Evolutionary conservation across 495 filamentous ascomycete genomes (phyloP), one percentile per base, ranked within the genome.

Genomic region (Jackrogersella minutella): DNA sequence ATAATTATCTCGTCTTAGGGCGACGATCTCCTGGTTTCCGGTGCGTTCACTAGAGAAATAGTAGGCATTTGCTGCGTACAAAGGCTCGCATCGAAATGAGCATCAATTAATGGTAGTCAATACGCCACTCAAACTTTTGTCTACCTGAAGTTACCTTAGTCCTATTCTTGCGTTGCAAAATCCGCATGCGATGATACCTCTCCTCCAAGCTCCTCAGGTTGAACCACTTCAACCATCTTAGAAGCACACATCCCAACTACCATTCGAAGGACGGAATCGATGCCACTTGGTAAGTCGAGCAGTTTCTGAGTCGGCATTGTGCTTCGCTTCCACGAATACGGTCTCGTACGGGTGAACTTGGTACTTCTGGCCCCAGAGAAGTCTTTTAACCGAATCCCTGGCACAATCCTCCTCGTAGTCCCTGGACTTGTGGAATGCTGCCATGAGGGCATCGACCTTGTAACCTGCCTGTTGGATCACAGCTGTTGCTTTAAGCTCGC

Each of bases 261-360:
- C 52, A 51, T 74, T 69, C 19, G 5, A 40, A 19, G 21, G 5
- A 13, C 19, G 59, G 5, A 56, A 50, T 17, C 57, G 47, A 10
- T 68, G 47, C 69, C 65, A 74, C 9, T 66, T 58, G 8, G 65
- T 77, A 10, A 74, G 47, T 40, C 40, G 60, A 17, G 44, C 44
- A 14, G 58, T 40, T 1, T 39, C 39, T 0, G 64, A 41, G 44
- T 76, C 73, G 36, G 70, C 46, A 30, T 68, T 51, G 19, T 57
- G 33, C 44, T 72, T 72, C 5, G 65, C 60, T 60, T 78, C 75
- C 13, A 67, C 61, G 39, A 77, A 78, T 2, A 77, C 44, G n/a
- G 73, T 73, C 64, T 79, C 77, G 53, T 73, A 79, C 11, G 74
- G 68, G 31, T 76, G 71, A 4, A 74, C 22, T 50, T 67, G 66